phyloP scores from a whole-genome alignment of 495 filamentous ascomycete species.

The Xylaria curta region DNA sequence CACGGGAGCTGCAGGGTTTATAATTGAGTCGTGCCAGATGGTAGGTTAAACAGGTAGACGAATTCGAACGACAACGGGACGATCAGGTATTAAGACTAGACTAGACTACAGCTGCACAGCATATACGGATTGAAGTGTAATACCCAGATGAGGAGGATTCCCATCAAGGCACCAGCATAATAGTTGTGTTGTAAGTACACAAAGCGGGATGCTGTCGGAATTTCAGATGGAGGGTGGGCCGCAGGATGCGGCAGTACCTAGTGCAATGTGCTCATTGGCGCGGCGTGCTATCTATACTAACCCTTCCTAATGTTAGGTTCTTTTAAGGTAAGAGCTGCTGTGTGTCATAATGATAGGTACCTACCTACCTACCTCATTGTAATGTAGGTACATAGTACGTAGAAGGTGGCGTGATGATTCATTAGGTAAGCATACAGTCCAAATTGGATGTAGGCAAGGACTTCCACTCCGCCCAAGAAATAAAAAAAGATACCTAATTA shows the following conservation, averaged over 20 bases:
- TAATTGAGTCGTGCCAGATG: neutral
- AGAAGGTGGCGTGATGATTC: neutral
- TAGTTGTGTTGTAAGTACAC: neutral
- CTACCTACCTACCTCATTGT: too few species aligned
- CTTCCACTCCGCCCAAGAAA: too few species aligned
- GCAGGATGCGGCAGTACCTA: slow-evolving; percentile 11
- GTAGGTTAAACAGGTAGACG: neutral
- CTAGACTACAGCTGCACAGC: slow-evolving; percentile 8
- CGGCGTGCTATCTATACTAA: neutral
- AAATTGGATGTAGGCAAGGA: neutral
- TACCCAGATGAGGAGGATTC: neutral
- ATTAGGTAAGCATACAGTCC: neutral
- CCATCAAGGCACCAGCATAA: slow-evolving; percentile 8
- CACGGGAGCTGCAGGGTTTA: neutral
- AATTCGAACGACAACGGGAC: neutral
- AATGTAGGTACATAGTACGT: too few species aligned
- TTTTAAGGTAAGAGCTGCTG: neutral
- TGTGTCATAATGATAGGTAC: neutral
- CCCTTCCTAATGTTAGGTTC: neutral
- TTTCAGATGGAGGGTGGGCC: slow-evolving; percentile 9
- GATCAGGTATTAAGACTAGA: neutral
- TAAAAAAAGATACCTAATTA: too few species aligned
- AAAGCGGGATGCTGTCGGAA: slow-evolving; percentile 10
- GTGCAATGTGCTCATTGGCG: slow-evolving; percentile 5
- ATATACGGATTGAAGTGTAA: slow-evolving; percentile 3